phyloP scores from a whole-genome alignment of 345 rosid genomes.

The Kernera saxatilis region DNA sequence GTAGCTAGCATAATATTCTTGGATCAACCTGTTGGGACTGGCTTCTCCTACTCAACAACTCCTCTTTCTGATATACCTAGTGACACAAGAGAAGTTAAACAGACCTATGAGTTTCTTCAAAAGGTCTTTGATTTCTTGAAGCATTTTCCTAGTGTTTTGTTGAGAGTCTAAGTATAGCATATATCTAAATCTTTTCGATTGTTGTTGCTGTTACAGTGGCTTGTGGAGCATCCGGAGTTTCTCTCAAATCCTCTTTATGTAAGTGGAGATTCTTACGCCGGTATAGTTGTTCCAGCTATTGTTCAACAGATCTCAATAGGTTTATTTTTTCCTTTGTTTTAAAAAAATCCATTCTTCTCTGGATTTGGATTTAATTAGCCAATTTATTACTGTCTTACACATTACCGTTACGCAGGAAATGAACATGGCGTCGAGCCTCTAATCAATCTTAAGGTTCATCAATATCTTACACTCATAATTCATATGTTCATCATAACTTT shows the following conservation, averaged over 20 bases:
- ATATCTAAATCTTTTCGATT: background rate
- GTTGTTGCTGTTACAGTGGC: background rate
- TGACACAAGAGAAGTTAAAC: conserved; percentile 35
- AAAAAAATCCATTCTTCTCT: background rate
- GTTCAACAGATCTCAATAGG: background rate
- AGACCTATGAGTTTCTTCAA: conserved; percentile 12
- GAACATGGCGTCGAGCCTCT: conserved; percentile 33
- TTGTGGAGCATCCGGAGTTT: background rate
- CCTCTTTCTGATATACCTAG: conserved; percentile 27
- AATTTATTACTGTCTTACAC: background rate
- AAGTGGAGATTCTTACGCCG: background rate
- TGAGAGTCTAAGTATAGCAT: background rate
- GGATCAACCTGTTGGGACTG: conserved; percentile 56
- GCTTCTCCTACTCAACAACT: conserved; percentile 54
- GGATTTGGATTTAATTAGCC: too few relatives aligned
- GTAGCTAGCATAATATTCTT: conserved; percentile 17
- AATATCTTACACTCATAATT: too few relatives aligned
- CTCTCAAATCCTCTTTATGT: background rate
- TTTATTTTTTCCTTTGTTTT: too few relatives aligned
- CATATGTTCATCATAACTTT: background rate
- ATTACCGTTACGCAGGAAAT: conserved; percentile 41
- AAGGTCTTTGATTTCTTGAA: background rate
- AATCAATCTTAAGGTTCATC: conserved; percentile 49
- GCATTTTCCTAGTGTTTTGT: background rate
- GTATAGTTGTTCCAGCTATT: background rate